phyloP scores from a whole-genome alignment of 768 basidiomycete species.

The Ramaria sp. region DNA sequence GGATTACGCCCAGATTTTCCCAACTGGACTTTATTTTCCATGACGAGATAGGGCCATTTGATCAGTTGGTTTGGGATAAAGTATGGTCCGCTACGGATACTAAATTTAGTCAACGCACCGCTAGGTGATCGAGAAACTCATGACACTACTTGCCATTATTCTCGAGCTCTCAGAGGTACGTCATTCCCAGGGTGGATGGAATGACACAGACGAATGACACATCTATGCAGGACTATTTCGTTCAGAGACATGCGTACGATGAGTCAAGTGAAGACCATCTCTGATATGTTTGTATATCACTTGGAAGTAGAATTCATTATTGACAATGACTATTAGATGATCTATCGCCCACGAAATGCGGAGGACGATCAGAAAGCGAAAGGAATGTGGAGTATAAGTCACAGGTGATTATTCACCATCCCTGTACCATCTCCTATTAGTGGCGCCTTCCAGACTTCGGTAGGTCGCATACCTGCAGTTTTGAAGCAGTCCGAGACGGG shows the following conservation, averaged over 20 bases:
- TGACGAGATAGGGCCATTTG: conserved; percentile 22
- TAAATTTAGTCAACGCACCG: neutral
- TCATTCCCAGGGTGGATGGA: no score
- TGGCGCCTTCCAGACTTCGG: neutral
- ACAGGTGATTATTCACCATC: conserved; percentile 7
- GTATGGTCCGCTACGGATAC: conserved; percentile 9
- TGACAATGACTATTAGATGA: conserved; percentile 16
- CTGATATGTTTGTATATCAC: conserved; percentile 17
- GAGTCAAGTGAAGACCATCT: conserved; percentile 24
- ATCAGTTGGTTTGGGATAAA: conserved; percentile 21
- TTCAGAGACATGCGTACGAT: conserved; percentile 17
- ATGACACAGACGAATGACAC: neutral
- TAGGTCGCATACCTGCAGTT: no score
- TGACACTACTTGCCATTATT: conserved; percentile 20
- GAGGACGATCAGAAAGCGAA: conserved; percentile 17
- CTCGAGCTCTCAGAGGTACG: conserved; percentile 14
- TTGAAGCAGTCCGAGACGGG: neutral
- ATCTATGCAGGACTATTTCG: conserved; percentile 13
- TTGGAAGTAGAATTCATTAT: neutral
- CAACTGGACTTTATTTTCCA: conserved; percentile 21
- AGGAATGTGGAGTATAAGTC: conserved; percentile 16
- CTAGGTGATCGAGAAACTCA: conserved; percentile 13
- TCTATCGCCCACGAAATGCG: conserved; percentile 20
- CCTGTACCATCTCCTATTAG: neutral
- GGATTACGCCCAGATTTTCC: conserved; percentile 16